phyloP scores from a whole-genome alignment of 257 asterid genomes.

The Coffea eugenioides region DNA sequence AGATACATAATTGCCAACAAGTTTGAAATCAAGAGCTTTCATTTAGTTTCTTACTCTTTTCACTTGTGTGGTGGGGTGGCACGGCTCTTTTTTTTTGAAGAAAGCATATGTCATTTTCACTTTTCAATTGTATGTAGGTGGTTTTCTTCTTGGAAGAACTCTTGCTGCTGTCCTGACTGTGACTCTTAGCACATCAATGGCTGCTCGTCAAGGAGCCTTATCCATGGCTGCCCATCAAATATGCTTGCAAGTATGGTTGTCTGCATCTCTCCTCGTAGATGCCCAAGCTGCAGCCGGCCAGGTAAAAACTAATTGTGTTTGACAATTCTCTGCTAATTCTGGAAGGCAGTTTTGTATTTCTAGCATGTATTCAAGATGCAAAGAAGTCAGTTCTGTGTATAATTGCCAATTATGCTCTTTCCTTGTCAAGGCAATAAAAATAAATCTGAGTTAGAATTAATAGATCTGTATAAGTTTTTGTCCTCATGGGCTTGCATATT shows the following conservation, averaged over 20 bases:
- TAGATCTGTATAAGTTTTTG: neutral
- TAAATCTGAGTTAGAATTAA: too few relatives aligned
- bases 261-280: constrained; percentile 47
- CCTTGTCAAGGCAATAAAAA: neutral
- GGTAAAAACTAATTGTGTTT: constrained; percentile 17
- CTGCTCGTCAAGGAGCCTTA: constrained; percentile 47
- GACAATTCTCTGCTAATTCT: neutral
- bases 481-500: neutral
- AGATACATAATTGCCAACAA: neutral
- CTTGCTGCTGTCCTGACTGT: constrained; percentile 43
- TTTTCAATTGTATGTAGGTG: constrained; percentile 27
- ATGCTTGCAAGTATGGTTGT: constrained; percentile 51
- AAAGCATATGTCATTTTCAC: neutral
- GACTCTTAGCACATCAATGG: constrained; percentile 49
- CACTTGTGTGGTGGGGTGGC: neutral
- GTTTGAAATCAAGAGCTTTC: neutral
- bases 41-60: neutral
- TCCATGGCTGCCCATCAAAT: constrained; percentile 56
- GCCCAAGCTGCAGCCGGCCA: constrained; percentile 45
- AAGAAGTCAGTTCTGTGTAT: neutral
- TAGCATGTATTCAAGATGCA: neutral
- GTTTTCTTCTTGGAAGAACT: constrained; percentile 52
- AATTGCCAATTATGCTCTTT: neutral
- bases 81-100: constrained; percentile 3
- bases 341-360: neutral